Evolutionary conservation across 768 basidiomycete species (phyloP).

Genomic region (Lentinus tigrinus): DNA sequence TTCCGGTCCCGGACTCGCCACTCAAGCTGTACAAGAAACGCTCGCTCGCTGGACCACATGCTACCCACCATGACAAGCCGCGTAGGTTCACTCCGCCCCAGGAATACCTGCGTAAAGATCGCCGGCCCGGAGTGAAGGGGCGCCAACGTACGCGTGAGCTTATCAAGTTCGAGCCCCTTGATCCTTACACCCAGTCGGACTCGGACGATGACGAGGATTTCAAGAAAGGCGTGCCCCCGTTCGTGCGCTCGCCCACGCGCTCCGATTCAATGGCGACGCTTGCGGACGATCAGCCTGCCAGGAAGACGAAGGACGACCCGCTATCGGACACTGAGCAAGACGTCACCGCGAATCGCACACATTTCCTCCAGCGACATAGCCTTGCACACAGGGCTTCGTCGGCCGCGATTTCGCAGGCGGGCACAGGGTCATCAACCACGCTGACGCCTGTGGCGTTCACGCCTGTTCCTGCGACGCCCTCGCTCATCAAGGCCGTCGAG

Average conservation of each 20-base stretch:
- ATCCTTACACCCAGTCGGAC: slow-evolving; percentile 22
- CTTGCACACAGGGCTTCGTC: slow-evolving; percentile 21
- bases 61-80: slow-evolving; percentile 16
- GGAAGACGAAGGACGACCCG: background rate
- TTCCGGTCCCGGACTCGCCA: slow-evolving; percentile 12
- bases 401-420: slow-evolving; percentile 23
- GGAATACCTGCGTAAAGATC: slow-evolving; percentile 18
- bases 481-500: slow-evolving; percentile 62
- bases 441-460: slow-evolving; percentile 26
- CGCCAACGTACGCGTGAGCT: slow-evolving; percentile 43
- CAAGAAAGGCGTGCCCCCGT: slow-evolving; percentile 14
- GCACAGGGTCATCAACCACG: slow-evolving; percentile 12
- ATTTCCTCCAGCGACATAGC: slow-evolving; percentile 44
- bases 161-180: slow-evolving; percentile 34
- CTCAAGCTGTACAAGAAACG: slow-evolving; percentile 22
- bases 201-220: slow-evolving; percentile 35
- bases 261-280: slow-evolving; percentile 26
- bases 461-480: slow-evolving; percentile 62
- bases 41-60: slow-evolving; percentile 11
- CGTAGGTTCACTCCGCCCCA: slow-evolving; percentile 14
- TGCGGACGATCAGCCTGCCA: slow-evolving; percentile 17
- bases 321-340: slow-evolving; percentile 34
- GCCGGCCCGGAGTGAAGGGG: slow-evolving; percentile 11
- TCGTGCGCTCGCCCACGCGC: slow-evolving; percentile 17
- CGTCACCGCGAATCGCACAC: slow-evolving; percentile 14